Evolutionary conservation across 2,329 filamentous ascomycete species (phyloP), one percentile per base, ranked within the genome.

Genomic region (Dendryphion nanum): DNA sequence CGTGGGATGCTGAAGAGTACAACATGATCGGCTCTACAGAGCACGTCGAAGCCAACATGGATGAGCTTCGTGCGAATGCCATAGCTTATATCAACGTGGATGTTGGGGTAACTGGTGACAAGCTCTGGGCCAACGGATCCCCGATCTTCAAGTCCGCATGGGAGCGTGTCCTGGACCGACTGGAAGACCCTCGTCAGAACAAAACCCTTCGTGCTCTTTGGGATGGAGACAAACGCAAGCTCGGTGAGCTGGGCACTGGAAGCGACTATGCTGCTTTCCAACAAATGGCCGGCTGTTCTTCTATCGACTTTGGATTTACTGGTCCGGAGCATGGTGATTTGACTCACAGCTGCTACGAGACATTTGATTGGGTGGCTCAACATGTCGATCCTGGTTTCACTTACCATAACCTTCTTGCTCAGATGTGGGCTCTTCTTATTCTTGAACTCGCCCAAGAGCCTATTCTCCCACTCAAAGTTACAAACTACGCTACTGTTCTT

Each of bases 1-100:
- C 88, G 21, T 98, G 93, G 93, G 93, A 98, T 63, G 93, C 81
- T 4, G 85, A 85, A 51, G 89, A 91, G 65, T 97, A 95, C 71
- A 96, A 96, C 65, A 72, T 93, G 31, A 86, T 95, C 41, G 93
- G 93, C 6, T 95, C 89, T 8, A 97, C 93, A 2, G 93, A 98
- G 64, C 91, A 86, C 56, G 93, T 98, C 31, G 93, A 98, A 68
- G 84, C 86, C 32, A 83, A 91, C 50, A 73, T 89, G 18, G 82
- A 90, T 0, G 64, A 71, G 3, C 74, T 98, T 5, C 83, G 87
- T 29, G 71, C 77, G 14, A 78, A 93, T 52, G 91, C 80, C 0
- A 81, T 88, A 47, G 90, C 86, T 7, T 98, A 98, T 57, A 75
- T 98, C 48, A 98, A 98, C 57, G 82, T 98, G 28, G 91, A 91